These are phyloP conservation scores for Raffaelea deltoideospora DNA, from an alignment of 2,329 filamentous ascomycete species.

Conservation along the genomic window DNA sequence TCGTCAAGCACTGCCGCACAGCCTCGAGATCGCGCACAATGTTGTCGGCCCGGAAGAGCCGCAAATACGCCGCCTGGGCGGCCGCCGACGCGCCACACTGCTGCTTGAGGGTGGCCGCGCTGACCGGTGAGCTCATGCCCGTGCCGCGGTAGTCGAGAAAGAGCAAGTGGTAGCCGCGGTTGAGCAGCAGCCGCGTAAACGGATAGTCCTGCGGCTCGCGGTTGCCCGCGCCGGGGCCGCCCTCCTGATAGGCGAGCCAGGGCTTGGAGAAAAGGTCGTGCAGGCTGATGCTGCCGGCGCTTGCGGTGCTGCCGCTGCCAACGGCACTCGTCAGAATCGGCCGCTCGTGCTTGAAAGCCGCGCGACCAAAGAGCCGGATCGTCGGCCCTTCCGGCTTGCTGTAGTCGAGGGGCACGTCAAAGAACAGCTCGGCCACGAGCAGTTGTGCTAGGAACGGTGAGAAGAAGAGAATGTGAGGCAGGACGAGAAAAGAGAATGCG, in stretches of 20 bases:
- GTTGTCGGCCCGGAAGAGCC: conserved; percentile 74
- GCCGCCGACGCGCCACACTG: conserved; percentile 45
- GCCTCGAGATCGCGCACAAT: conserved; percentile 85
- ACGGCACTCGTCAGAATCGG: too few relatives aligned
- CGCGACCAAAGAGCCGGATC: conserved; percentile 65
- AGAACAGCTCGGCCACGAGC: conserved; percentile 67
- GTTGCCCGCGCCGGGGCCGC: conserved; percentile 72
- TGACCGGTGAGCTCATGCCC: conserved; percentile 68
- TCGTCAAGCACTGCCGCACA: conserved; percentile 59
- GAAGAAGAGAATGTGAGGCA: too few relatives aligned
- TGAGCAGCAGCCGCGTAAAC: conserved; percentile 55
- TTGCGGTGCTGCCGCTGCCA: conserved; percentile 1
- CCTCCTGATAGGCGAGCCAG: conserved; percentile 63
- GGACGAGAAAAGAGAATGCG: too few relatives aligned
- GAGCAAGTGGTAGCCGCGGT: conserved; percentile 71
- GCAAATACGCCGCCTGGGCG: conserved; percentile 67
- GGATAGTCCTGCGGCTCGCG: conserved; percentile 57
- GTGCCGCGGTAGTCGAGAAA: conserved; percentile 87
- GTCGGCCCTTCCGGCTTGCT: conserved; percentile 40
- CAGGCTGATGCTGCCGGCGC: conserved; percentile 2
- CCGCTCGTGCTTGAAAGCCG: conserved; percentile 49
- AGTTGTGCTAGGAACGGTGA: conserved; percentile 56
- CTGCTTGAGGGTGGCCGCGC: conserved; percentile 52
- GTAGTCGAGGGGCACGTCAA: conserved; percentile 75
- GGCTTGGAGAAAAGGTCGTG: conserved; percentile 25